Conservation (phyloP, 192 early-diverging fungal genomes). For the Umbelopsis sp. region DNA sequence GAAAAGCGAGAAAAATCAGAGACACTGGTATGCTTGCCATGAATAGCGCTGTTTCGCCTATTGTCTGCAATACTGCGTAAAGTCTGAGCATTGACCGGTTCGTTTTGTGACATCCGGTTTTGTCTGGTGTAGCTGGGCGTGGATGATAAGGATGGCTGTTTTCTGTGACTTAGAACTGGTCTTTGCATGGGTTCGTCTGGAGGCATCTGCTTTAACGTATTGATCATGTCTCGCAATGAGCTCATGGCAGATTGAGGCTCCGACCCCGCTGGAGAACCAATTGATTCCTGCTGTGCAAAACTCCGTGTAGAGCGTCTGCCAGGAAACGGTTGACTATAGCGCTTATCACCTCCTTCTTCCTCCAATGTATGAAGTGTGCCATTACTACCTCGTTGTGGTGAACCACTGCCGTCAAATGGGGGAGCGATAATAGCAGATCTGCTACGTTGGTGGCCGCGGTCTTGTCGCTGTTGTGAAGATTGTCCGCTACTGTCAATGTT, state of each 20-base stretch:
- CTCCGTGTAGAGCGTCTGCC: conserved; percentile 18
- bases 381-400: conserved; percentile 21
- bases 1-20: conserved; percentile 13
- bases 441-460: conserved; percentile 35
- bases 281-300: conserved; percentile 22
- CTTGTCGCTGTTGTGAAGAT: conserved; percentile 20
- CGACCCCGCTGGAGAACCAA: conserved; percentile 10
- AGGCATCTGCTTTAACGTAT: conserved; percentile 50
- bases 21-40: conserved; percentile 5
- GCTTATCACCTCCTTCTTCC: conserved; percentile 29
- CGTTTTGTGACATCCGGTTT: conserved; percentile 4
- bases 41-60: conserved; percentile 13
- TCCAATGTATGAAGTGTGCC: conserved; percentile 29
- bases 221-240: conserved; percentile 56
- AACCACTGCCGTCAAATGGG: conserved; percentile 7
- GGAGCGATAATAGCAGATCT: conserved; percentile 37
- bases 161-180: conserved; percentile 27
- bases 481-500: conserved; percentile 20
- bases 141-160: conserved; percentile 39
- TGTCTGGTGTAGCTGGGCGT: conserved; percentile 2
- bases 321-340: conserved; percentile 14
- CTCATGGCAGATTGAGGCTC: conserved; percentile 46
- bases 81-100: conserved; percentile 6
- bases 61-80: conserved; percentile 12
- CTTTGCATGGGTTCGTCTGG: conserved; percentile 28